A percentile compares a stretch with the other conserved stretches of the same genome.
Evolutionary conservation across 371 early-diverging fungal species (phyloP).

Genomic region (Choanephora cucurbitarum): DNA sequence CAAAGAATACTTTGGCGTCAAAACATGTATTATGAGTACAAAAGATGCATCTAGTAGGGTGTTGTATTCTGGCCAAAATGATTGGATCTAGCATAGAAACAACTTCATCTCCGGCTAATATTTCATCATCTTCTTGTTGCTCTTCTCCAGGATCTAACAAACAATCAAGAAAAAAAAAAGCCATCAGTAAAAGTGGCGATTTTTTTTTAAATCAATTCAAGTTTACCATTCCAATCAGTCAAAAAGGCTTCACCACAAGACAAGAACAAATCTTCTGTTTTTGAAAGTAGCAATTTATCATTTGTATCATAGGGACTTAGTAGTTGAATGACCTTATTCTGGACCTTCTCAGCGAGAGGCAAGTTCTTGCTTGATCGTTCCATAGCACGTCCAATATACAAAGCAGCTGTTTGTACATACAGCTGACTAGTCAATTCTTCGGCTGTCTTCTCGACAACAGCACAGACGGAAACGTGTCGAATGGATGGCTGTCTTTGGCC

Average conservation of each 20-base stretch:
- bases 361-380: conserved; percentile 18
- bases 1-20: conserved; percentile 30
- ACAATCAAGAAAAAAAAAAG: not conserved
- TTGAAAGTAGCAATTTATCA: conserved; percentile 14
- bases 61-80: conserved; percentile 28
- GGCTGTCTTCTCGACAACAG: conserved; percentile 31
- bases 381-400: conserved; percentile 26
- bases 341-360: conserved; percentile 12
- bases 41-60: conserved; percentile 43
- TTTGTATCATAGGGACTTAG: conserved; percentile 16
- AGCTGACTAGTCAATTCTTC: conserved; percentile 33
- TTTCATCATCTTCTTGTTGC: conserved; percentile 24
- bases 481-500: conserved; percentile 5
- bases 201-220: too few species aligned
- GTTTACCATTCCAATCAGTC: conserved; percentile 25
- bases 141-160: not conserved
- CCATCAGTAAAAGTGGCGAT: too few species aligned
- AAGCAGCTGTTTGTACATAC: conserved; percentile 29
- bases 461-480: conserved; percentile 34
- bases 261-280: conserved; percentile 20
- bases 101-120: conserved; percentile 28
- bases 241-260: conserved; percentile 21
- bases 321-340: conserved; percentile 17
- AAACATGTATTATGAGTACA: conserved; percentile 45
- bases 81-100: conserved; percentile 43